Percentiles rank a stretch among this genome's conserved stretches.
These are phyloP conservation scores for Hanseniaspora opuntiae DNA, from an alignment of 805 yeast species.

Conservation along the genomic window DNA sequence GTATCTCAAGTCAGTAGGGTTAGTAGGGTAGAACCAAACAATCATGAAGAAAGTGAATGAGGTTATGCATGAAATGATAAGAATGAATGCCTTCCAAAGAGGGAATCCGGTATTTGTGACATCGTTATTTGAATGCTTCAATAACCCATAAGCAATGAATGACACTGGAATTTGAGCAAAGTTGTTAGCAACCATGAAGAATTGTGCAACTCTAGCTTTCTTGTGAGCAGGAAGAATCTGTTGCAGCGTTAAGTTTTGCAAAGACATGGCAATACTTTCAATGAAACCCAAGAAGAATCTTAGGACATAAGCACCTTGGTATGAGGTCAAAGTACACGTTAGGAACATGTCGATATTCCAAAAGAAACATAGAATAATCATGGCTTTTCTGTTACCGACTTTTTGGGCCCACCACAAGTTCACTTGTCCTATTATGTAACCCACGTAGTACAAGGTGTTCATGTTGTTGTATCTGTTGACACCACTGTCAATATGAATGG, in stretches of 20 bases:
- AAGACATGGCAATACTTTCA: conserved; percentile 31
- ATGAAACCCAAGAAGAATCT: conserved; percentile 36
- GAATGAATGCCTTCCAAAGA: conserved; percentile 39
- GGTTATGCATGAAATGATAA: conserved; percentile 37
- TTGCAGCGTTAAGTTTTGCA: conserved; percentile 29
- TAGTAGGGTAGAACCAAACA: conserved; percentile 33
- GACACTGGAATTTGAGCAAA: conserved; percentile 29
- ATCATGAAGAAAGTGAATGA: conserved; percentile 23
- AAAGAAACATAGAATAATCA: neutral
- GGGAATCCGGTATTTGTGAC: conserved; percentile 13
- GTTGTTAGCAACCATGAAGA: conserved; percentile 25
- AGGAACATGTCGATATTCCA: conserved; percentile 11
- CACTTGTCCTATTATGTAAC: conserved; percentile 10
- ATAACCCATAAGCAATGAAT: conserved; percentile 27
- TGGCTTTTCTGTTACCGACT: conserved; percentile 1
- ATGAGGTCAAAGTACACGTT: neutral
- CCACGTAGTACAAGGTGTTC: conserved; percentile 12
- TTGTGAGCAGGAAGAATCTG: conserved; percentile 29
- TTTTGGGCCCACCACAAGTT: conserved; percentile 8
- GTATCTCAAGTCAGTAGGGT: conserved; percentile 34
- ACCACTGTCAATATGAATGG: conserved; percentile 1
- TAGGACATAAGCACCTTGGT: conserved; percentile 19
- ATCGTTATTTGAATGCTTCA: conserved; percentile 11
- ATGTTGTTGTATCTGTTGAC: conserved; percentile 4
- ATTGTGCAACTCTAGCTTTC: conserved; percentile 33